Evolutionary conservation across 164 flowering plant species (phyloP).

Genomic region (Vitis rotundifolia): DNA sequence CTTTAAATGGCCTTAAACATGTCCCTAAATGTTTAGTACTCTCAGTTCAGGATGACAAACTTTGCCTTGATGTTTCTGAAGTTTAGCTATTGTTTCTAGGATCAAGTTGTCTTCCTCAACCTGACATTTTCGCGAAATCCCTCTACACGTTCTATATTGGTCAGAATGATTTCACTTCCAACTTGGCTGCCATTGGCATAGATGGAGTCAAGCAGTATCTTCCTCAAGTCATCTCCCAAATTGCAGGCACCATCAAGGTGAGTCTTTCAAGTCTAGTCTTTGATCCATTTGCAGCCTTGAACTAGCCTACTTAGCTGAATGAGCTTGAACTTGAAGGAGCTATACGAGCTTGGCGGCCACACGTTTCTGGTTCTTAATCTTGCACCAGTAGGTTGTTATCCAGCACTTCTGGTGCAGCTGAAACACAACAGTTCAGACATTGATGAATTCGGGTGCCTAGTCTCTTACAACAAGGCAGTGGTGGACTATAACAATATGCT

Average conservation of each 20-base stretch:
- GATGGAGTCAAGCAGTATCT: conserved; percentile 54
- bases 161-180: conserved; percentile 87
- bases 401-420: conserved; percentile 55
- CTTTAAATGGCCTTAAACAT: not conserved
- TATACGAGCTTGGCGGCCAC: conserved; percentile 66
- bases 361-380: conserved; percentile 69
- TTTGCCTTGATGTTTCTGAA: no score
- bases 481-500: conserved; percentile 65
- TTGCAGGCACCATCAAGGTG: conserved; percentile 64
- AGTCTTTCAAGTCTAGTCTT: not conserved
- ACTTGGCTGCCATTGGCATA: conserved; percentile 50
- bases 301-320: no score
- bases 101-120: conserved; percentile 45
- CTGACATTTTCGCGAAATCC: conserved; percentile 60
- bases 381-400: conserved; percentile 87
- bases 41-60: no score
- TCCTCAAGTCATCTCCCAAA: conserved; percentile 68
- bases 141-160: conserved; percentile 83
- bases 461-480: conserved; percentile 81
- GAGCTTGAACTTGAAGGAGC: conserved; percentile 26
- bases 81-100: conserved; percentile 1
- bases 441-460: conserved; percentile 72
- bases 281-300: conserved; percentile 1
- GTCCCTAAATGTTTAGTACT: no score
- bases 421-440: conserved; percentile 57